A percentile compares a stretch with the other conserved stretches of the same genome.
Conservation (phyloP, 2,329 filamentous ascomycete genomes). For the Magnaporthales sp. region DNA sequence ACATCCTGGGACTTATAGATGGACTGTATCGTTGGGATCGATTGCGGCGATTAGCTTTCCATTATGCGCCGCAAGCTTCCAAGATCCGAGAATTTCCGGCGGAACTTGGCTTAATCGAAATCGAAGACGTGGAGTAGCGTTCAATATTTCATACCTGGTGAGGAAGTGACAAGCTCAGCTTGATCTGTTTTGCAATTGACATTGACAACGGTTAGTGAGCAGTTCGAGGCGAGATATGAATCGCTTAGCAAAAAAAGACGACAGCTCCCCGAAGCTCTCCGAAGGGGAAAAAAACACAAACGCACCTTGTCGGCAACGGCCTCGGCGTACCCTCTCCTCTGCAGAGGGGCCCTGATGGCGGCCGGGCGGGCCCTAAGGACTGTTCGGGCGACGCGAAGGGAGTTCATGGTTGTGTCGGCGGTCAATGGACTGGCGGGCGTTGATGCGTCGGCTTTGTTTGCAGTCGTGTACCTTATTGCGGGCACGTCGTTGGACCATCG, state of each 20-base stretch:
- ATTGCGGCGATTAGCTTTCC: neutral
- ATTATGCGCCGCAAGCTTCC: neutral
- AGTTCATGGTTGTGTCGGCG: slow-evolving; percentile 69
- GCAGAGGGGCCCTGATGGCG: slow-evolving; percentile 64
- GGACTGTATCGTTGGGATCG: slow-evolving; percentile 38
- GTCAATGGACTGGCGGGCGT: slow-evolving; percentile 30
- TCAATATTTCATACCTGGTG: slow-evolving; percentile 71
- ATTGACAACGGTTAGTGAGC: neutral
- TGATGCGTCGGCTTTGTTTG: neutral
- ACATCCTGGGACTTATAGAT: slow-evolving; percentile 61
- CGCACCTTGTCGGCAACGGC: slow-evolving; percentile 73
- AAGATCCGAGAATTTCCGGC: neutral
- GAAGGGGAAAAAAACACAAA: slow-evolving; percentile 8
- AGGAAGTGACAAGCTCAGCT: slow-evolving; percentile 94
- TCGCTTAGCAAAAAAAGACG: neutral
- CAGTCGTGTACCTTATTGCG: neutral
- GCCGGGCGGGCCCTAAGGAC: slow-evolving; percentile 78
- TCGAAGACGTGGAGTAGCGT: neutral
- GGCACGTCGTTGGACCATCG: slow-evolving; percentile 1
- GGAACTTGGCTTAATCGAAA: neutral
- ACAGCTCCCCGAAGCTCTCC: slow-evolving; percentile 4
- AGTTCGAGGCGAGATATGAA: neutral
- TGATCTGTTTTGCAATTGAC: slow-evolving; percentile 53
- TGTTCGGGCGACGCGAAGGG: slow-evolving; percentile 82
- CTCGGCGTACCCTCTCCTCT: slow-evolving; percentile 88